phyloP scores from a whole-genome alignment of 2,329 filamentous ascomycete species.

The Helotiales sp. region DNA sequence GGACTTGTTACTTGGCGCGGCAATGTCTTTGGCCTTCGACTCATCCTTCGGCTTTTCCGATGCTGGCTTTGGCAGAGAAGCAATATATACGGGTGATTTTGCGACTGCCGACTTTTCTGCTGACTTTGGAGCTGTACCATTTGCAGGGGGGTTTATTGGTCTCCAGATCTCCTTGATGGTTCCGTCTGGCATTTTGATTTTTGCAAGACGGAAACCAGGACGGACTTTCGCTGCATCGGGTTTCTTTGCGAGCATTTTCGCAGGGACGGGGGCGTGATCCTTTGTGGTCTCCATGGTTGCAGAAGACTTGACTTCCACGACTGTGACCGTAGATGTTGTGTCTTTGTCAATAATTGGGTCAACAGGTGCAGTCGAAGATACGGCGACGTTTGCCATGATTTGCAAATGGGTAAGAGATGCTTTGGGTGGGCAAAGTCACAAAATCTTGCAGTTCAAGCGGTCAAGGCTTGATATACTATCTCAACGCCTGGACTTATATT shows the following conservation, averaged over 20 bases:
- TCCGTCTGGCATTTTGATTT: constrained; percentile 2
- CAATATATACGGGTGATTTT: too few species aligned
- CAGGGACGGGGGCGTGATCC: background rate
- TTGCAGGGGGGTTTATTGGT: background rate
- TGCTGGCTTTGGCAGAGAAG: background rate
- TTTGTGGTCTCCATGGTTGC: background rate
- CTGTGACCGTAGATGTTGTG: background rate
- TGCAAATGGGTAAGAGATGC: background rate
- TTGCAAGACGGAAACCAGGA: background rate
- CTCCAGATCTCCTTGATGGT: background rate
- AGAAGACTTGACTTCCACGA: background rate
- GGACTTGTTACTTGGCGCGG: too few species aligned
- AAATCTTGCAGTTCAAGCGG: background rate
- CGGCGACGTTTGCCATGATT: background rate
- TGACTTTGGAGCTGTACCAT: background rate
- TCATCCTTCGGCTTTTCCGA: background rate
- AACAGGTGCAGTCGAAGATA: background rate
- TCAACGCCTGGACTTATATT: too few species aligned
- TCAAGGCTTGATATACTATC: too few species aligned
- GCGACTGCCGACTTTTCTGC: background rate
- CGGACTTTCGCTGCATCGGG: background rate
- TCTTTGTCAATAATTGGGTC: background rate
- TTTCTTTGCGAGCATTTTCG: background rate
- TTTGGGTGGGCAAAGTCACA: background rate
- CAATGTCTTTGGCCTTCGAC: too few species aligned